phyloP scores from a whole-genome alignment of 306 rosid species.

The Comarum palustre region DNA sequence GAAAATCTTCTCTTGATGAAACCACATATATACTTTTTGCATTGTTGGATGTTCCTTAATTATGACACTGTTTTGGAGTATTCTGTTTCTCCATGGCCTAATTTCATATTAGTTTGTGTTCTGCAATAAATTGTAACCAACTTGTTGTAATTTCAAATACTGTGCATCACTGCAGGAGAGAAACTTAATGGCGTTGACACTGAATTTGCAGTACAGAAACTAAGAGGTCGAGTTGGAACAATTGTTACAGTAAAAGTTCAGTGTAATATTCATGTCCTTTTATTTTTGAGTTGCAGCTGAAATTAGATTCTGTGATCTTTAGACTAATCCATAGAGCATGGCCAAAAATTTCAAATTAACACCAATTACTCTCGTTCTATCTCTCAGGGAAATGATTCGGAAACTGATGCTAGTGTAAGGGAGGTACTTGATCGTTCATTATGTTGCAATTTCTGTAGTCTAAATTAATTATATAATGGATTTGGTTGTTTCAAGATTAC shows the following conservation, averaged over 20 bases:
- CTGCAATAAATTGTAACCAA: neutral
- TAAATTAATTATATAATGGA: slow-evolving; percentile 6
- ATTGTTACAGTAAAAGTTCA: slow-evolving; percentile 69
- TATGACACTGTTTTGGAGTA: neutral
- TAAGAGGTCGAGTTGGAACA: slow-evolving; percentile 91
- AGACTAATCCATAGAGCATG: slow-evolving; percentile 3
- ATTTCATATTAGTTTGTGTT: neutral
- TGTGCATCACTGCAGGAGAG: slow-evolving; percentile 53
- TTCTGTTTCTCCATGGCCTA: neutral
- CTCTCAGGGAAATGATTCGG: slow-evolving; percentile 50
- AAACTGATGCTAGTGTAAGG: slow-evolving; percentile 38
- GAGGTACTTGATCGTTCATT: slow-evolving; percentile 51
- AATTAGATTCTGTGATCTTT: slow-evolving; percentile 4
- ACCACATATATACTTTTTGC: neutral
- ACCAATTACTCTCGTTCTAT: slow-evolving; percentile 32
- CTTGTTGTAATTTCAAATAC: slow-evolving; percentile 19
- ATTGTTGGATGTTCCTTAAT: neutral
- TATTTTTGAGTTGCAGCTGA: slow-evolving; percentile 7
- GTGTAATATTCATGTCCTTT: slow-evolving; percentile 32
- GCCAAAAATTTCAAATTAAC: neutral
- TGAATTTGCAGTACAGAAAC: slow-evolving; percentile 79
- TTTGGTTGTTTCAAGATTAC: neutral
- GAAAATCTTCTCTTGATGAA: neutral
- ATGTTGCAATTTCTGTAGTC: neutral
- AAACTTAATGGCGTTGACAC: slow-evolving; percentile 71